Evolutionary conservation across 768 basidiomycete genomes (phyloP).

Genomic region (Suillus sp.): DNA sequence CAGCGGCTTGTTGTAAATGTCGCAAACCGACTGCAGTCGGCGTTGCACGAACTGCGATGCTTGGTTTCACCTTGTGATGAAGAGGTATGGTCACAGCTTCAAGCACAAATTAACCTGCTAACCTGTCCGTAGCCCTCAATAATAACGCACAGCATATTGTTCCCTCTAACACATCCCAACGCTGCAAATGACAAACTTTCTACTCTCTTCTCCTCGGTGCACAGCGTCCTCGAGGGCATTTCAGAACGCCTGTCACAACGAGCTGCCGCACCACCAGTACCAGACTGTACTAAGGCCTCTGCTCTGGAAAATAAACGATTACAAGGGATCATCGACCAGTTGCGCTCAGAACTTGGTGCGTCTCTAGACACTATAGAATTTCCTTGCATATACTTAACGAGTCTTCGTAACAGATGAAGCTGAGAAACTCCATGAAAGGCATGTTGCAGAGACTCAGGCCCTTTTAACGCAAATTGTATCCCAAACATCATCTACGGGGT

Average conservation of each 20-base stretch:
- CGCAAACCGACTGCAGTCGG: slow-evolving; percentile 64
- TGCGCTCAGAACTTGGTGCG: slow-evolving; percentile 64
- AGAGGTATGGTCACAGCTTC: slow-evolving; percentile 42
- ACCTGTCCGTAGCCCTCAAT: slow-evolving; percentile 41
- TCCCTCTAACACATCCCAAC: slow-evolving; percentile 54
- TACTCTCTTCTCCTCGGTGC: slow-evolving; percentile 45
- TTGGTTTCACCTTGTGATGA: slow-evolving; percentile 45
- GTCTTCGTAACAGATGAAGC: slow-evolving; percentile 42
- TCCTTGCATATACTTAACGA: slow-evolving; percentile 17
- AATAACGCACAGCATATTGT: slow-evolving; percentile 50
- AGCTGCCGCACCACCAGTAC: slow-evolving; percentile 16
- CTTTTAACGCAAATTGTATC: slow-evolving; percentile 57
- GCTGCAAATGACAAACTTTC: slow-evolving; percentile 51
- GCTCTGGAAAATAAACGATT: slow-evolving; percentile 51
- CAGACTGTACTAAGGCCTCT: slow-evolving; percentile 24
- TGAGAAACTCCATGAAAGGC: slow-evolving; percentile 45
- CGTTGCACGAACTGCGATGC: slow-evolving; percentile 49
- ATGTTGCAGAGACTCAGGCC: slow-evolving; percentile 49
- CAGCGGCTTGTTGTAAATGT: slow-evolving; percentile 60
- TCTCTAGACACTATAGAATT: slow-evolving; percentile 7
- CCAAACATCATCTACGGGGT: slow-evolving; percentile 31
- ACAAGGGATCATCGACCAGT: slow-evolving; percentile 48
- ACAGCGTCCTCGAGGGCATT: slow-evolving; percentile 35
- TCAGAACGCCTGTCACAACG: slow-evolving; percentile 29
- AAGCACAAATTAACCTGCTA: slow-evolving; percentile 10